phyloP scores from a whole-genome alignment of 768 basidiomycete species.

The Trametes meyenii region DNA sequence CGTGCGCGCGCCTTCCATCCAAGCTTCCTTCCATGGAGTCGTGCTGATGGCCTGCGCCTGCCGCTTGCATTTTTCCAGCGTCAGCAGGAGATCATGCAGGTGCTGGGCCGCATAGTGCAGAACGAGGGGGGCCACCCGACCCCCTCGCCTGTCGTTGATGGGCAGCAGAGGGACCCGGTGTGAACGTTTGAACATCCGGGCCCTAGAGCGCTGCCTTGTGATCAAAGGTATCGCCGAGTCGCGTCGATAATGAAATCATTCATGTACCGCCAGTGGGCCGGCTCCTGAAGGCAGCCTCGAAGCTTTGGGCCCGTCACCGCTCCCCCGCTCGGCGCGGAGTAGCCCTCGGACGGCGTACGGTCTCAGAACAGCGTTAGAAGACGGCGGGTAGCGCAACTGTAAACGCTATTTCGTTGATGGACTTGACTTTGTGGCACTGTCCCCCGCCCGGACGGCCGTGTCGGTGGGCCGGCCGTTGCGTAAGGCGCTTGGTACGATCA shows the following conservation, averaged over 20 bases:
- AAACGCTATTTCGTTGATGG: slow-evolving; percentile 2
- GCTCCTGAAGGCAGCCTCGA: neutral
- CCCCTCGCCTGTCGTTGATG: slow-evolving; percentile 5
- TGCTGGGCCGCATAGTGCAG: slow-evolving; percentile 58
- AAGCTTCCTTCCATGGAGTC: neutral
- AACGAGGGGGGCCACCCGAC: slow-evolving; percentile 13
- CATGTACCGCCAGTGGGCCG: neutral
- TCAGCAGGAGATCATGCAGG: slow-evolving; percentile 71
- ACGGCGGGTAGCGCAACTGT: neutral
- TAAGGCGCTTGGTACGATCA: neutral
- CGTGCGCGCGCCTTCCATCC: neutral
- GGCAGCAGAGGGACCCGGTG: slow-evolving; percentile 9
- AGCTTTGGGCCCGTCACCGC: neutral
- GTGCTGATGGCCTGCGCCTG: neutral
- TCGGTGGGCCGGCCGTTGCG: neutral
- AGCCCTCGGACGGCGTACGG: neutral
- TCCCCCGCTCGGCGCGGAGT: neutral
- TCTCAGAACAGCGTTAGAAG: neutral
- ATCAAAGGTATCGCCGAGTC: neutral
- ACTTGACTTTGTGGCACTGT: neutral
- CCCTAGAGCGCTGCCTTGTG: neutral
- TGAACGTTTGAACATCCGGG: neutral
- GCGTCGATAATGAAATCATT: neutral
- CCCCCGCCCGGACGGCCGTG: too few relatives aligned
- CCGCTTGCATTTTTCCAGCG: slow-evolving; percentile 43